Conservation (phyloP, 331 rosid genomes). For the Prunus yedoensis region DNA sequence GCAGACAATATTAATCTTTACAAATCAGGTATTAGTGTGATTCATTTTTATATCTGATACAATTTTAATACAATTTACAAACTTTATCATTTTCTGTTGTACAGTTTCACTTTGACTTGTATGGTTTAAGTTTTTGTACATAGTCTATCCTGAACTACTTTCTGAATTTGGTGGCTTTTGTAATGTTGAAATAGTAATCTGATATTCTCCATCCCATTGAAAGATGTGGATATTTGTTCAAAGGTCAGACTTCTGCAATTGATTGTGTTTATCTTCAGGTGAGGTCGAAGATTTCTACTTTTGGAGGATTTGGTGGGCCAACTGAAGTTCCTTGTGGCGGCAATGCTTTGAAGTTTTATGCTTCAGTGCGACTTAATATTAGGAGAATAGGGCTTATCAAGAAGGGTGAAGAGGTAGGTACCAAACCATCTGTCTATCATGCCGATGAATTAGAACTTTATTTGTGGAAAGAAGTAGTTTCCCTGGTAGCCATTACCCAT, state of each 20-base stretch:
- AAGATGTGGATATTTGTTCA: neutral
- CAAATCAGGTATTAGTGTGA: slow-evolving; percentile 69
- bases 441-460: slow-evolving; percentile 1
- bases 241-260: neutral
- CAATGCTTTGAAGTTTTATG: slow-evolving; percentile 89
- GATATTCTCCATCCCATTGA: neutral
- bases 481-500: neutral
- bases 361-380: slow-evolving; percentile 81
- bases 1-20: slow-evolving; percentile 66
- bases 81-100: neutral
- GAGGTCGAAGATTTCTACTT: slow-evolving; percentile 80
- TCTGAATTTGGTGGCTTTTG: neutral
- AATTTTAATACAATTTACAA: neutral
- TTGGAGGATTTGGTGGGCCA: slow-evolving; percentile 91
- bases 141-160: neutral
- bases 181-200: neutral
- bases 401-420: slow-evolving; percentile 89
- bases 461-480: neutral
- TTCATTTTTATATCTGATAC: slow-evolving; percentile 14
- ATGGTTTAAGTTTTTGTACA: neutral
- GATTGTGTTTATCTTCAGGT: slow-evolving; percentile 47
- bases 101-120: no score
- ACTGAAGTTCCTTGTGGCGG: slow-evolving; percentile 94
- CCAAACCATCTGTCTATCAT: neutral
- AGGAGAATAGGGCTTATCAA: slow-evolving; percentile 65